Percentiles rank a stretch among this genome's conserved stretches.
Conservation (phyloP, 768 basidiomycete species). For the Dioszegia aurantiaca region DNA sequence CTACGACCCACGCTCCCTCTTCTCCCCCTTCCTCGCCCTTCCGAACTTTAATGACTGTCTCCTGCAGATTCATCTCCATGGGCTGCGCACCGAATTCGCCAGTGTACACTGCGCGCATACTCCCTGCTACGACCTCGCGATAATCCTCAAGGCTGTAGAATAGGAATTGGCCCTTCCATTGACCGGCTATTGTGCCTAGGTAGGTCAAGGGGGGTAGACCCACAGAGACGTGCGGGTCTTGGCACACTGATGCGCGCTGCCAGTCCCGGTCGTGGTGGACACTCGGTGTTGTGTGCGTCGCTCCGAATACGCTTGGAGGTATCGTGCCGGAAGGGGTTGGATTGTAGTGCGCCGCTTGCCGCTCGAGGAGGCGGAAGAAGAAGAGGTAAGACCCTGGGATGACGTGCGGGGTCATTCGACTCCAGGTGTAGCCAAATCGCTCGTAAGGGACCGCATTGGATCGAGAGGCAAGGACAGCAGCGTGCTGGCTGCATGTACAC, state of each 20-base stretch:
- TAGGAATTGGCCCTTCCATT: slow-evolving; percentile 47
- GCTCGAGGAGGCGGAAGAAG: slow-evolving; percentile 43
- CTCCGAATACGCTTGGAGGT: slow-evolving; percentile 19
- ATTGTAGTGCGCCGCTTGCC: slow-evolving; percentile 33
- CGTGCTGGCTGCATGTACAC: slow-evolving; percentile 25
- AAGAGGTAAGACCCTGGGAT: slow-evolving; percentile 31
- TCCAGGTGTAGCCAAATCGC: slow-evolving; percentile 47
- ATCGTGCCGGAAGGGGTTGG: background rate
- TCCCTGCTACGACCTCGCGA: slow-evolving; percentile 36
- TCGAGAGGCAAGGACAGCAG: slow-evolving; percentile 22
- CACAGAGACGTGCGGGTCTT: slow-evolving; percentile 41
- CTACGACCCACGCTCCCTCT: slow-evolving; percentile 36
- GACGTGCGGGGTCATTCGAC: slow-evolving; percentile 38
- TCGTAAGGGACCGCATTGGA: slow-evolving; percentile 40
- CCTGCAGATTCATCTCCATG: slow-evolving; percentile 38
- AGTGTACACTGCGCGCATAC: slow-evolving; percentile 45
- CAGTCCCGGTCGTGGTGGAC: slow-evolving; percentile 43
- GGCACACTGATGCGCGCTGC: slow-evolving; percentile 44
- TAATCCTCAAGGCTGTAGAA: slow-evolving; percentile 48
- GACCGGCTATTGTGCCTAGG: slow-evolving; percentile 34
- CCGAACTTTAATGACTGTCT: slow-evolving; percentile 43
- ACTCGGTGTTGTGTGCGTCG: slow-evolving; percentile 24
- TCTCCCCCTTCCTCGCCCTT: slow-evolving; percentile 43
- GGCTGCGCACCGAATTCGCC: slow-evolving; percentile 43
- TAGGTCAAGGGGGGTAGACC: slow-evolving; percentile 42